Evolutionary conservation across 805 yeast genomes (phyloP), one percentile per base, ranked within the genome.

Genomic region (Blastobotrys robertii): DNA sequence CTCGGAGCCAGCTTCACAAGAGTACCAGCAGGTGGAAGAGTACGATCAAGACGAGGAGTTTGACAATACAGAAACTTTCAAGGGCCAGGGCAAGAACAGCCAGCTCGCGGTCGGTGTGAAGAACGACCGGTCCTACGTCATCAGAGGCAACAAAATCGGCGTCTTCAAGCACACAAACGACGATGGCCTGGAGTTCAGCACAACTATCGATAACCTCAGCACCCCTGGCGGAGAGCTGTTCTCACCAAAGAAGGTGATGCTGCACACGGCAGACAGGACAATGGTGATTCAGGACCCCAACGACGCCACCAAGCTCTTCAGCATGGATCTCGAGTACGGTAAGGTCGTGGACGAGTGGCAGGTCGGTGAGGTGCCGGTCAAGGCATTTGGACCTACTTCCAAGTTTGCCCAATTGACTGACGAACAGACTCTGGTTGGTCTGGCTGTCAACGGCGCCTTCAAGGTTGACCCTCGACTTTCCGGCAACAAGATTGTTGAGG

Each of bases 301-400:
- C 3, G 63, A 69, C 34, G 54, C 55, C 15, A 64, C 68, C 35
- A 69, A 66, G 28, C 58, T 87, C 38, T 84, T 72, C 63, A 74
- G 76, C 51, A 74, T 86, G 86, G 96, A 87, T 64, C 62, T 87
- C 39, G 82, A 75, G 55, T 71, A 77, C 44, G 96, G 95, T 10
- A 68, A 79, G 55, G 72, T 87, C 42, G 81, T 87, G n/a, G 95
- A 87, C 57, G 92, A 84, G 56, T 87, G 94, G 92, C 64, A 71
- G 30, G 68, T 82, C 14, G 54, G 58, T 15, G 69, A 67, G 19
- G 72, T 72, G 41, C 63, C 63, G 19, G 68, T 77, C 13, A 67
- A 79, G 25, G 68, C 73, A 28, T 79, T 77, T 58, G 82, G 81
- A 2, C 88, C 94, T 3, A 68, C 76, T n/a, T 62, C 71, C 40